A percentile compares a stretch with the other conserved stretches of the same genome.
Evolutionary conservation across 768 basidiomycete genomes (phyloP).

Genomic region (Gymnopilus dilepis): DNA sequence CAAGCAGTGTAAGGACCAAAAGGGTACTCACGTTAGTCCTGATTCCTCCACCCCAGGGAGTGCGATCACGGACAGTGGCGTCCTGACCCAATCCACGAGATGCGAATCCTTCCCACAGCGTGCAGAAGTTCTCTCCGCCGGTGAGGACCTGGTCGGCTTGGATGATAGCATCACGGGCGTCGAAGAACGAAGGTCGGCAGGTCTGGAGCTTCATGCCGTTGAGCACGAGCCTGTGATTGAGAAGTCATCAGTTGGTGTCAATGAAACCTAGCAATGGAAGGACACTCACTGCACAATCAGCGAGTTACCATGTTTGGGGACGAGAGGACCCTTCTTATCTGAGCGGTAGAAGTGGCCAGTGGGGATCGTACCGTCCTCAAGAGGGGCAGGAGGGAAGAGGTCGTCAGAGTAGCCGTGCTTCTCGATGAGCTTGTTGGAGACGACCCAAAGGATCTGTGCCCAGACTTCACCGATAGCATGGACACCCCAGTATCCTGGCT

Average conservation of each 20-base stretch:
- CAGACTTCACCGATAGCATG: constrained; percentile 95
- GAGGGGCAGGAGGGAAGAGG: constrained; percentile 81
- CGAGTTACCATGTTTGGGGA: constrained; percentile 94
- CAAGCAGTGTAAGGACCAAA: background rate
- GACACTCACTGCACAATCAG: constrained; percentile 68
- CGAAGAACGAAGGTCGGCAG: constrained; percentile 90
- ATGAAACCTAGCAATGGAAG: constrained; percentile 1
- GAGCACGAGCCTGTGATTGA: constrained; percentile 64
- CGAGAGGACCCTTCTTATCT: constrained; percentile 58
- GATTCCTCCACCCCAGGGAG: constrained; percentile 94
- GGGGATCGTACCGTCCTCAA: constrained; percentile 66
- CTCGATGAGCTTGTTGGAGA: constrained; percentile 72
- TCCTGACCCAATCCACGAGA: constrained; percentile 81
- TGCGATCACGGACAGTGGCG: constrained; percentile 73
- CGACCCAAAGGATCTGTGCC: constrained; percentile 89
- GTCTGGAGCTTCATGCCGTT: constrained; percentile 95
- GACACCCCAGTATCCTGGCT: constrained; percentile 93
- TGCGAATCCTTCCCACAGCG: constrained; percentile 86
- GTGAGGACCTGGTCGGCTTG: constrained; percentile 91
- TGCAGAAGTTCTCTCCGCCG: constrained; percentile 91
- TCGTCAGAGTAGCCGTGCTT: constrained; percentile 82
- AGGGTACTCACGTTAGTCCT: constrained; percentile 56
- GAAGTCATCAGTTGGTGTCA: background rate
- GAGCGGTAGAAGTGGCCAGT: constrained; percentile 74
- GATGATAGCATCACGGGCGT: constrained; percentile 88